These are phyloP conservation scores for Ceratocystis lukuohia DNA, from an alignment of 2,329 filamentous ascomycete genomes.

Conservation along the genomic window DNA sequence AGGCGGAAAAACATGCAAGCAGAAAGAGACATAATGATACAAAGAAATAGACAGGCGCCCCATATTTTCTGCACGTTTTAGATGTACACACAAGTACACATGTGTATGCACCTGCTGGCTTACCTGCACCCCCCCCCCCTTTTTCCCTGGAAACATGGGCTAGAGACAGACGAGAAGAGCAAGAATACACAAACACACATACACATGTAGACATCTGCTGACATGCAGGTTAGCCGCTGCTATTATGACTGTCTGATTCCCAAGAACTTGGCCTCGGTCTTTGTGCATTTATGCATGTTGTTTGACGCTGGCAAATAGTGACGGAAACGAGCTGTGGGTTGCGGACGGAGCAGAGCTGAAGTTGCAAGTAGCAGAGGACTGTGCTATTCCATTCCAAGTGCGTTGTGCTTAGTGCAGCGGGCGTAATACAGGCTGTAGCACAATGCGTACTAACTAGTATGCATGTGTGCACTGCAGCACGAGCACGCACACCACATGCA, in stretches of 20 bases:
- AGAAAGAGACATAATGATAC: not conserved
- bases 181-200: not conserved
- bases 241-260: not conserved
- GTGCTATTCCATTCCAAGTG: too few relatives aligned
- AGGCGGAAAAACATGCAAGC: not conserved
- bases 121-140: too few relatives aligned
- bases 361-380: too few relatives aligned
- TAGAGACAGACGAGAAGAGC: too few relatives aligned
- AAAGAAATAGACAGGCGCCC: not conserved
- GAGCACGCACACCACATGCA: too few relatives aligned
- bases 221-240: not conserved
- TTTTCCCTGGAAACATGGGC: too few relatives aligned
- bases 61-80: too few relatives aligned
- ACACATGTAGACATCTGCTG: not conserved
- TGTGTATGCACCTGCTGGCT: not conserved
- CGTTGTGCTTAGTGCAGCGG: too few relatives aligned
- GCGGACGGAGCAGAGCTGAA: not conserved
- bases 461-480: too few relatives aligned
- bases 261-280: constrained; percentile 3
- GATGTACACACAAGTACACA: not conserved
- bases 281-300: not conserved
- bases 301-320: too few relatives aligned
- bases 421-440: too few relatives aligned
- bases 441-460: too few relatives aligned
- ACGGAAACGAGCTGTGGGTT: not conserved